Evolutionary conservation across 2,329 filamentous ascomycete species (phyloP).

Genomic region (Chrysosphaeria jannelii): DNA sequence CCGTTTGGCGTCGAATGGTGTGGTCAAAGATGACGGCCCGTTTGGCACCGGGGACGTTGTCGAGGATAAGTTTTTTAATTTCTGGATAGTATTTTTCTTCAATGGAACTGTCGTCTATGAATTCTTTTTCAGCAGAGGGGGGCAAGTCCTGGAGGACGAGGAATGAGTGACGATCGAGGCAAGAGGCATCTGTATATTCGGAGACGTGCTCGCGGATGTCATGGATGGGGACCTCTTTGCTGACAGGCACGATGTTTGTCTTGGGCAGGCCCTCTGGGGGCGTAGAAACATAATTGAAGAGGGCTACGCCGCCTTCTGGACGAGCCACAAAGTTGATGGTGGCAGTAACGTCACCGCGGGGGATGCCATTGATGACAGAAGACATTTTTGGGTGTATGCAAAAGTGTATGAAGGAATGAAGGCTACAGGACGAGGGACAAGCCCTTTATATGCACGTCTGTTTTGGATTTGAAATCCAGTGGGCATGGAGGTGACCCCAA

Average conservation of each 20-base stretch:
- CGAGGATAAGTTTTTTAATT: slow-evolving; percentile 39
- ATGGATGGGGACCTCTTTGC: slow-evolving; percentile 24
- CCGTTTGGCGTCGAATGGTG: slow-evolving; percentile 41
- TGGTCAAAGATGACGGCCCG: slow-evolving; percentile 60
- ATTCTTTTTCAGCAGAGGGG: slow-evolving; percentile 24
- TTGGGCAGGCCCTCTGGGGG: slow-evolving; percentile 28
- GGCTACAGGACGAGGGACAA: too few relatives aligned
- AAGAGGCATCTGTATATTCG: slow-evolving; percentile 5
- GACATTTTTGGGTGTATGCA: too few relatives aligned
- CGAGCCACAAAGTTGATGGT: slow-evolving; percentile 33
- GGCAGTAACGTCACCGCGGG: slow-evolving; percentile 28
- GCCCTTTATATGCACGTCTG: too few relatives aligned
- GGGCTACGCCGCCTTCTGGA: slow-evolving; percentile 25
- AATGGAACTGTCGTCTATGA: slow-evolving; percentile 39
- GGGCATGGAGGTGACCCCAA: too few relatives aligned
- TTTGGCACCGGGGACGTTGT: slow-evolving; percentile 32
- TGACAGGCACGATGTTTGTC: slow-evolving; percentile 27
- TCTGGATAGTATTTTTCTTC: slow-evolving; percentile 55
- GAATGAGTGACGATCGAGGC: slow-evolving; percentile 27
- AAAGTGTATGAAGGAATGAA: too few relatives aligned
- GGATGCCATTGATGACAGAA: too few relatives aligned
- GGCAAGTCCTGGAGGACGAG: slow-evolving; percentile 27
- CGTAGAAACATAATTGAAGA: slow-evolving; percentile 36
- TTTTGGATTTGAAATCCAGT: too few relatives aligned
- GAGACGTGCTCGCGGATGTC: slow-evolving; percentile 45